Percentiles rank a stretch among this genome's conserved stretches.
These are phyloP conservation scores for Blastobotrys capitulatus DNA, from an alignment of 1,139 yeast genomes.

Conservation along the genomic window DNA sequence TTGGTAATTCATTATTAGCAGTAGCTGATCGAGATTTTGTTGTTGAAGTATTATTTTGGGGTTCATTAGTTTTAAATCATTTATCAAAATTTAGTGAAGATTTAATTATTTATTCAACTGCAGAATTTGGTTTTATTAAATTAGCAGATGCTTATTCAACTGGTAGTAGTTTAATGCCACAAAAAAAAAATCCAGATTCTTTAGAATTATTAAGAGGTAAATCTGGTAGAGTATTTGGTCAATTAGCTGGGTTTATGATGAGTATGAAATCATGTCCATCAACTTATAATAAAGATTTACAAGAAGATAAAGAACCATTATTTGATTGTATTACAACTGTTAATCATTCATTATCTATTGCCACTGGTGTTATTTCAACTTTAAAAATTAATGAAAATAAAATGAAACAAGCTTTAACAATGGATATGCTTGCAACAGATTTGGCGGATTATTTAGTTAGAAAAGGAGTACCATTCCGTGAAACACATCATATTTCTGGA, in stretches of 20 bases:
- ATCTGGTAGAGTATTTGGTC: constrained; percentile 95
- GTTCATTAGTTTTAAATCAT: constrained; percentile 92
- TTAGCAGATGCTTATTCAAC: constrained; percentile 97
- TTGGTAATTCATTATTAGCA: constrained; percentile 92
- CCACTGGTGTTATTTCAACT: constrained; percentile 94
- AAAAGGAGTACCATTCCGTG: constrained; percentile 98
- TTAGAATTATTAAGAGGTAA: constrained; percentile 93
- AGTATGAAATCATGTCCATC: constrained; percentile 93
- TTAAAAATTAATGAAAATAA: constrained; percentile 61
- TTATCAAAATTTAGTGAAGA: constrained; percentile 92
- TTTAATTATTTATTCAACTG: constrained; percentile 90
- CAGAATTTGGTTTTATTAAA: constrained; percentile 91
- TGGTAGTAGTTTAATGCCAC: constrained; percentile 98
- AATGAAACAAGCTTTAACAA: constrained; percentile 85
- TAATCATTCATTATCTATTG: constrained; percentile 87
- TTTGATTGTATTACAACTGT: constrained; percentile 88
- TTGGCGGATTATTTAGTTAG: constrained; percentile 95
- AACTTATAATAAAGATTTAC: constrained; percentile 96
- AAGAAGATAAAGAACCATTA: constrained; percentile 96
- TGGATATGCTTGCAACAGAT: constrained; percentile 99
- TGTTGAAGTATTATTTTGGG: constrained; percentile 96
- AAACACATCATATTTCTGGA: constrained; percentile 97
- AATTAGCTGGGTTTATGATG: constrained; percentile 93
- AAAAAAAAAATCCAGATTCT: constrained; percentile 96
- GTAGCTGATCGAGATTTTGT: constrained; percentile 97